Evolutionary conservation across 2,329 filamentous ascomycete genomes (phyloP), one percentile per base, ranked within the genome.

Genomic region (Cercospora beticola): DNA sequence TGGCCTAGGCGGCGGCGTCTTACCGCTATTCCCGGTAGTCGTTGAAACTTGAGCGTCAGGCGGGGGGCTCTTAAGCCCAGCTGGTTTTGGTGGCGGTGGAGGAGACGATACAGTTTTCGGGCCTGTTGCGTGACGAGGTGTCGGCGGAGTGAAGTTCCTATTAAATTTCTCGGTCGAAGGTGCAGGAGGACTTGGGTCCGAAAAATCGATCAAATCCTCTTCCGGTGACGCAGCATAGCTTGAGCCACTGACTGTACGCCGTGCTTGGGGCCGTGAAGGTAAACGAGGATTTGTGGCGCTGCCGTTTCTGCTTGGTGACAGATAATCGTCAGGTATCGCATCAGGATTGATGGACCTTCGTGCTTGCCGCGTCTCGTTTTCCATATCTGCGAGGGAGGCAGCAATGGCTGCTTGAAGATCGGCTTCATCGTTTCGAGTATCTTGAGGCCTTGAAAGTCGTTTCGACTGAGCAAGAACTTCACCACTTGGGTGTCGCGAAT

Each of bases 391-490:
- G 8, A 85, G 71, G 0, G 83, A 85, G 5, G 82, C 82, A 31
- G 81, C 80, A 52, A 85, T 84, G 1, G 83, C 83, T 36, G 82
- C 81, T 72, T 79, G 78, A 14, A 84, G 74, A 43, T 85, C 82
- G 5, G 81, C 80, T 64, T 85, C 83, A 46, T 84, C 79, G n/a
- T 85, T 79, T 36, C 81, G 79, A 21, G 76, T 76, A 64, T 78
- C 78, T 8, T 72, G 64, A 3, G 76, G 78, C 33, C 78, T 71
- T 10, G 74, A 74, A 1, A 79, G 66, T 21, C 74, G 68, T 67
- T 78, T 79, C 31, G 78, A 77, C 66, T 71, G 69, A 0, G 70
- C 66, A 36, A 80, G 68, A 62, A 73, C 75, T 54, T 79, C 78
- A 2, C 73, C 71, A 64, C 75, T 79, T 36, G 73, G 66, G 33